A percentile compares a stretch with the other conserved stretches of the same genome.
Conservation (phyloP, 2,329 filamentous ascomycete species). For the Xylaria digitata region DNA sequence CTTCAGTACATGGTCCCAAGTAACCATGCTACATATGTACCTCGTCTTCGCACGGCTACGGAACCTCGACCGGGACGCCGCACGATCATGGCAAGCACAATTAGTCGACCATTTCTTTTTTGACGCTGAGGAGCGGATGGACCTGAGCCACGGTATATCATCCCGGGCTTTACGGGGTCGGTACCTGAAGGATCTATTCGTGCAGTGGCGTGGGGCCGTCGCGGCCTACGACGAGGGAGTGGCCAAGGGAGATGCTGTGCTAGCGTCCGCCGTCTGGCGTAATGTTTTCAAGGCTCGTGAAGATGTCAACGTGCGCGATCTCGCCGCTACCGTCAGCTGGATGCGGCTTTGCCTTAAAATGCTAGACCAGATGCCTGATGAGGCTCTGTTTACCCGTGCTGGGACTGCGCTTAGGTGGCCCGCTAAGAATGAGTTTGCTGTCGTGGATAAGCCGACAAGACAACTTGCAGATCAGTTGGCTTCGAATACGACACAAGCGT, state of each 20-base stretch:
- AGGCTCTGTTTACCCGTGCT: conserved; percentile 50
- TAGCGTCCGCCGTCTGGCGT: conserved; percentile 88
- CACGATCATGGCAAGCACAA: conserved; percentile 85
- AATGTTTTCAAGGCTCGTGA: conserved; percentile 83
- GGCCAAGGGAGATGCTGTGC: conserved; percentile 78
- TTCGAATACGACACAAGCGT: background rate
- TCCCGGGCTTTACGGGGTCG: conserved; percentile 69
- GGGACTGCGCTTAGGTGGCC: conserved; percentile 58
- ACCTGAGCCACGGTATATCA: conserved; percentile 77
- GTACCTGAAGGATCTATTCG: conserved; percentile 87
- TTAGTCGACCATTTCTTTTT: conserved; percentile 96
- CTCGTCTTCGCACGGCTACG: conserved; percentile 86
- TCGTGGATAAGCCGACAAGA: conserved; percentile 56
- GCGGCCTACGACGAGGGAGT: conserved; percentile 87
- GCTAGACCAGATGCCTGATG: conserved; percentile 63
- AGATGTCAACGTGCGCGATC: conserved; percentile 61
- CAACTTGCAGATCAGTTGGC: conserved; percentile 52
- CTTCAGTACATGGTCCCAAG: conserved; percentile 95
- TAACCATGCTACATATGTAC: conserved; percentile 97
- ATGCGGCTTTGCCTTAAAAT: conserved; percentile 61
- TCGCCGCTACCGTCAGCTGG: conserved; percentile 68
- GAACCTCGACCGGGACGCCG: conserved; percentile 75
- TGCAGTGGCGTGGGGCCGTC: conserved; percentile 90
- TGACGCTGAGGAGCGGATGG: conserved; percentile 86
- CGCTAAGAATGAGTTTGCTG: conserved; percentile 51